phyloP scores from a whole-genome alignment of 768 basidiomycete genomes.

The Lactarius hengduanensis region DNA sequence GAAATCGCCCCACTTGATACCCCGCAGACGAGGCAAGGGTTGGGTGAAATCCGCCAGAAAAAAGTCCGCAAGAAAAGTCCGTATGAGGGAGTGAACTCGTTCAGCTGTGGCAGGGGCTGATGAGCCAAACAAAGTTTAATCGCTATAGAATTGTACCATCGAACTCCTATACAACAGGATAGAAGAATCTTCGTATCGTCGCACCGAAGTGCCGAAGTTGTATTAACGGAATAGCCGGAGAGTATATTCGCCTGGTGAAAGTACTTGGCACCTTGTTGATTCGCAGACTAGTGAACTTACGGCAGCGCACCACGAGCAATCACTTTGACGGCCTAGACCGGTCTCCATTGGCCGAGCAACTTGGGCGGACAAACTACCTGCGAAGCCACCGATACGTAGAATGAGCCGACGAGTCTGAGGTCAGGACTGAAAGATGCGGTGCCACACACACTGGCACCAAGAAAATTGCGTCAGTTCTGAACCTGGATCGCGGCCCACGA shows the following conservation, averaged over 20 bases:
- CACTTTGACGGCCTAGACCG: not conserved
- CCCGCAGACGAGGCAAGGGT: not conserved
- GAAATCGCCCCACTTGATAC: not conserved
- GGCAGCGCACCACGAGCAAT: not conserved
- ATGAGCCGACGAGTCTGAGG: conserved; percentile 33
- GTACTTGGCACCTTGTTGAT: not conserved
- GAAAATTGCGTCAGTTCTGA: conserved; percentile 41
- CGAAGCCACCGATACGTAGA: conserved; percentile 33
- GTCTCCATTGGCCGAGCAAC: conserved; percentile 10
- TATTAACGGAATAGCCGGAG: not conserved
- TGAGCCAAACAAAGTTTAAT: not conserved
- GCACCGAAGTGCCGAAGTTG: not conserved
- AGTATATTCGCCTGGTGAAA: not conserved
- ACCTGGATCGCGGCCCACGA: conserved; percentile 13
- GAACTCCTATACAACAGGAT: not conserved
- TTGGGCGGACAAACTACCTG: conserved; percentile 14
- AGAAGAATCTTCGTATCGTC: not conserved
- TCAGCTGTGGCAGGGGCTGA: not conserved
- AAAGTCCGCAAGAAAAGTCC: not conserved
- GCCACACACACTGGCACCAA: conserved; percentile 41
- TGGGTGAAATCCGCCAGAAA: not conserved
- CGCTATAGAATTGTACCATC: not conserved
- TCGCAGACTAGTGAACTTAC: not conserved
- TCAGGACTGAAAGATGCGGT: conserved; percentile 36
- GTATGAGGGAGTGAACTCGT: not conserved